Conservation (phyloP, 306 rosid genomes). For the Luffa acutangula region DNA sequence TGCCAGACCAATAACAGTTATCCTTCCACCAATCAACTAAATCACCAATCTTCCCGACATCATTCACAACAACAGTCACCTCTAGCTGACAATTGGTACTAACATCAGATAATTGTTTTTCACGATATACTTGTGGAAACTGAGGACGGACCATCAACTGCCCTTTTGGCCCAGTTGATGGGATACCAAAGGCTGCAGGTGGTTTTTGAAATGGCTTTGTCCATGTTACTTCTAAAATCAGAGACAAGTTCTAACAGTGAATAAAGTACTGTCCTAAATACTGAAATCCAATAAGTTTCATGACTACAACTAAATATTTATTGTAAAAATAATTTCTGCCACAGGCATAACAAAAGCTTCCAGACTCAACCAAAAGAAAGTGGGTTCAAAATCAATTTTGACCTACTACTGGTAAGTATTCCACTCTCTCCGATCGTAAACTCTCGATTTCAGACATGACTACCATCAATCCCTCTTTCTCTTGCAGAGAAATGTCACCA, state of each 20-base stretch:
- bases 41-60: slow-evolving; percentile 66
- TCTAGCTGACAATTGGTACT: slow-evolving; percentile 24
- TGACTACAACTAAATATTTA: not conserved
- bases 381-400: not conserved
- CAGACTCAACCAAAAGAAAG: not conserved
- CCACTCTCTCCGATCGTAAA: no score
- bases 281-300: not conserved
- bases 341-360: not conserved
- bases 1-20: slow-evolving; percentile 76
- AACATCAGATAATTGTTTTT: slow-evolving; percentile 38
- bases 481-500: no score
- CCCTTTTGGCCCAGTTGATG: slow-evolving; percentile 13
- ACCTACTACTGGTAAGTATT: not conserved
- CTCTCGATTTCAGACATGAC: no score
- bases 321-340: not conserved
- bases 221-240: slow-evolving; percentile 43
- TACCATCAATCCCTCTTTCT: no score
- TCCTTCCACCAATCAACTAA: slow-evolving; percentile 73
- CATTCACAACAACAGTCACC: slow-evolving; percentile 29
- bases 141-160: slow-evolving; percentile 63
- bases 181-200: not conserved
- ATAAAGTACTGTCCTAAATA: not conserved
- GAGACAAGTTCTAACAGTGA: slow-evolving; percentile 1
- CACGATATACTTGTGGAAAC: slow-evolving; percentile 39
- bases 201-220: slow-evolving; percentile 37